Base-by-base conservation (phyloP, 805 yeast species). In the Saturnispora halmiae region DNA sequence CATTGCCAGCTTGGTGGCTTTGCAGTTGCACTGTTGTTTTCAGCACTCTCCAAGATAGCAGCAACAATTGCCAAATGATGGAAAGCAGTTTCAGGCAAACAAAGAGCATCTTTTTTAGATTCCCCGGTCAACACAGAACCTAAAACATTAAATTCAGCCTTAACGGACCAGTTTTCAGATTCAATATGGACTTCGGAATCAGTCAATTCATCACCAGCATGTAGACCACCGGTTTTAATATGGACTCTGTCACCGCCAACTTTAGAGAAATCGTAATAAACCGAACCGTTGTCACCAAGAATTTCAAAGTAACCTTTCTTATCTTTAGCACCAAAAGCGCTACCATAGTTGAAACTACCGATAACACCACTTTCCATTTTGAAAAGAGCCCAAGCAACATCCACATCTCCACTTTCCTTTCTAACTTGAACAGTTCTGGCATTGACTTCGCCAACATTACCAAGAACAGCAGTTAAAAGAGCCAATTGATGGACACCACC, bases 401-500 rank as follows among this genome's bases (percentile, higher is more conserved):
- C 97, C 47, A 80, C 88, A 41, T 80, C 71, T 27, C 96, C 96
- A 44, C 90, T 77, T 51, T 72, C 73, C 53, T 77, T 66, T 56
- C 87, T 74, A 36, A 84, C 70, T 63, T 87, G 96, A 46, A 67
- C 75, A 11, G 96, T 80, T 49, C 73, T 72, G 8, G 87, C 96
- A 41, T 84, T 73, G 29, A 88, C 76, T 6, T 78, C 60, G 36
- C 72, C 75, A 13, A 86, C 79, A 19, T 69, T 67, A 40, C 97
- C 96, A 41, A 90, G 67, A 15, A 86, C 77, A 45, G 77, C 85
- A 7, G 95, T 86, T 48, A 88, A 70, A 29, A 86, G 65, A 3
- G 95, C 95, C 59, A 88, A 66, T 61, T 88, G 96, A 63, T 90
- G 97, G 19, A 90, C 97, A 58, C 96, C 97, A 54, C 96, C 96